Conservation (phyloP, 805 yeast genomes). For the Scheffersomyces stipitis region DNA sequence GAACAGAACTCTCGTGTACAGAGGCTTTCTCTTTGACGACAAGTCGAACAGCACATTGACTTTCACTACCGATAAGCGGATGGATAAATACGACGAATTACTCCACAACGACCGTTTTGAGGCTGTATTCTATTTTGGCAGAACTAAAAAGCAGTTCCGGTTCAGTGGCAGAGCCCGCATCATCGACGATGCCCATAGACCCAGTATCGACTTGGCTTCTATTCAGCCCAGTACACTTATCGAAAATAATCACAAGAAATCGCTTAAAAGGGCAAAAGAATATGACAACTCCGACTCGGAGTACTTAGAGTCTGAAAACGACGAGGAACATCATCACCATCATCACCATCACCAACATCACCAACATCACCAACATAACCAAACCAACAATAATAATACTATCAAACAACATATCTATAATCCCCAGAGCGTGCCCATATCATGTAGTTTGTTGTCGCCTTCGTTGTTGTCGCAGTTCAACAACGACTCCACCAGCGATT, state of each 20-base stretch:
- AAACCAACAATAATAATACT: background rate
- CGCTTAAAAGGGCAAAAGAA: background rate
- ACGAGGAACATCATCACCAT: conserved; percentile 4
- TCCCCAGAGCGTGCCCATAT: conserved; percentile 20
- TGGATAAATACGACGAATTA: conserved; percentile 58
- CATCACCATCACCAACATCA: background rate
- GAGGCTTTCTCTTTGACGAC: conserved; percentile 77
- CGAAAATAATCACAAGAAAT: conserved; percentile 4
- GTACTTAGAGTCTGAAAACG: conserved; percentile 8
- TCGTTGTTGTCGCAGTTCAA: conserved; percentile 16
- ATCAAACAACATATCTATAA: background rate
- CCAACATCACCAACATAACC: background rate
- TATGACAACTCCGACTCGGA: conserved; percentile 5
- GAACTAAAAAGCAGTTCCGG: conserved; percentile 66
- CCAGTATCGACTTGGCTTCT: conserved; percentile 30
- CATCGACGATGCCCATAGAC: conserved; percentile 31
- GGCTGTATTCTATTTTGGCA: conserved; percentile 72
- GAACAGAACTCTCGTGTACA: conserved; percentile 66
- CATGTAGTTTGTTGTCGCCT: conserved; percentile 30
- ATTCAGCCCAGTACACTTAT: conserved; percentile 27
- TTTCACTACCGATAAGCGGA: conserved; percentile 71
- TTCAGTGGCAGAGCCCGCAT: conserved; percentile 64
- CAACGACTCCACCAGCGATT: conserved; percentile 10
- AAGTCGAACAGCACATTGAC: conserved; percentile 64
- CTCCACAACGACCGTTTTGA: conserved; percentile 58